Percentiles rank a stretch among this genome's conserved stretches.
Evolutionary conservation across 768 basidiomycete species (phyloP).

Genomic region (Agaricus blazei): DNA sequence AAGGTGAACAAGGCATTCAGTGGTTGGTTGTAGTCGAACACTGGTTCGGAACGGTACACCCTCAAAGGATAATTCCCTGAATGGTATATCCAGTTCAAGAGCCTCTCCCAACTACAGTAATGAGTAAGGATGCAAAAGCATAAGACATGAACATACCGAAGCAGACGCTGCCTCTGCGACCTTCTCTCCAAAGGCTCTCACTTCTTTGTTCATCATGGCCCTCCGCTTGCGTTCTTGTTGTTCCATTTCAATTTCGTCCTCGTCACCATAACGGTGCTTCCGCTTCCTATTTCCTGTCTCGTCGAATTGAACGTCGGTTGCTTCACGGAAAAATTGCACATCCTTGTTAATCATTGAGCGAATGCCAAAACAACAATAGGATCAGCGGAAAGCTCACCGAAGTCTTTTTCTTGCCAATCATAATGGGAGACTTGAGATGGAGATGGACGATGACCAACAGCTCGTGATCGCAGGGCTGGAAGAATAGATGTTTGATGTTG

Average conservation of each 20-base stretch:
- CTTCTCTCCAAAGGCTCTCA: constrained; percentile 90
- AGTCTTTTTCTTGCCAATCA: constrained; percentile 98
- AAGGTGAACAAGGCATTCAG: constrained; percentile 93
- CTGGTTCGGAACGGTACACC: constrained; percentile 96
- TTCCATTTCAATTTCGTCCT: constrained; percentile 98
- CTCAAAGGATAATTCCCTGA: constrained; percentile 94
- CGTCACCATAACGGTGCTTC: constrained; percentile 94
- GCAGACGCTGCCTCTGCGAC: constrained; percentile 77
- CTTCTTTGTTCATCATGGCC: constrained; percentile 87
- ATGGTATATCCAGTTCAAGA: constrained; percentile 92
- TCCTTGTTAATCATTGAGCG: constrained; percentile 46
- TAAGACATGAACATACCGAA: constrained; percentile 48
- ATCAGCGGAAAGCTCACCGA: constrained; percentile 48
- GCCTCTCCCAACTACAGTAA: constrained; percentile 59
- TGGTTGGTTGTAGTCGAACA: constrained; percentile 92
- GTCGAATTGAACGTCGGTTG: constrained; percentile 95
- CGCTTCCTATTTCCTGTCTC: constrained; percentile 99
- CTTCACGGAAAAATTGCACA: constrained; percentile 97
- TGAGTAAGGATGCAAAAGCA: neutral
- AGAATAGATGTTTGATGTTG: constrained; percentile 98
- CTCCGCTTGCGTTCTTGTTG: constrained; percentile 92
- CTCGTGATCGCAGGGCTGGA: constrained; percentile 98
- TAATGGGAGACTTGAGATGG: constrained; percentile 92
- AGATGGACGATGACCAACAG: constrained; percentile 91
- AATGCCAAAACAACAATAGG: constrained; percentile 1